These are phyloP conservation scores for Xylaria grammica DNA, from an alignment of 495 filamentous ascomycete species.

Conservation along the genomic window DNA sequence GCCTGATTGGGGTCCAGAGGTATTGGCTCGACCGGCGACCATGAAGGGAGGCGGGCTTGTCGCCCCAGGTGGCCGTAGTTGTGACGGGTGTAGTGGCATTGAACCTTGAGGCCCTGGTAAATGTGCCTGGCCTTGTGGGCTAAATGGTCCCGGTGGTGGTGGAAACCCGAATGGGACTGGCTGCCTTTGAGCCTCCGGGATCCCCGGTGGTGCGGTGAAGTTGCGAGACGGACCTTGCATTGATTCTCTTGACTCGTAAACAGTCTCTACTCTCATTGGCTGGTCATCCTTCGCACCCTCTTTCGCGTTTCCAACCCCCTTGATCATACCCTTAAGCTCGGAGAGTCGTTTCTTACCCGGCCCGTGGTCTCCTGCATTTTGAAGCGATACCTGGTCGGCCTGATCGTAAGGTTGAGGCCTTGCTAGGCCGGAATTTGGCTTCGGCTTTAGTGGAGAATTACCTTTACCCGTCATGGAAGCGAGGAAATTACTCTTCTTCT, in stretches of 20 bases:
- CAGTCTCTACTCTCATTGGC: constrained; percentile 27
- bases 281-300: constrained; percentile 37
- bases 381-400: constrained; percentile 23
- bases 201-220: constrained; percentile 6
- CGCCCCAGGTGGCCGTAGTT: background rate
- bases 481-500: constrained; percentile 32
- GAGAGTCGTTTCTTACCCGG: constrained; percentile 36
- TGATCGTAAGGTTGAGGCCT: constrained; percentile 27
- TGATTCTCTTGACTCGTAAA: constrained; percentile 26
- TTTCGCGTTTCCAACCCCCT: constrained; percentile 35
- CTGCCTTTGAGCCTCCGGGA: constrained; percentile 20
- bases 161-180: constrained; percentile 15
- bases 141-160: background rate
- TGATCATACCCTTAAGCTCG: constrained; percentile 40
- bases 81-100: background rate
- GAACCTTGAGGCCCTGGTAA: background rate
- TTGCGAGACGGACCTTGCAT: constrained; percentile 26
- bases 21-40: constrained; percentile 24
- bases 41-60: background rate
- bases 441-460: constrained; percentile 31
- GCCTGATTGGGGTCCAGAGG: constrained; percentile 22
- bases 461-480: constrained; percentile 13
- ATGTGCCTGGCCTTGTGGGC: background rate
- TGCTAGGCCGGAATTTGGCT: constrained; percentile 22
- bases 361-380: constrained; percentile 12